A percentile compares a stretch with the other conserved stretches of the same genome.
Evolutionary conservation across 495 filamentous ascomycete species (phyloP).

Genomic region (Filosporella fistucella): DNA sequence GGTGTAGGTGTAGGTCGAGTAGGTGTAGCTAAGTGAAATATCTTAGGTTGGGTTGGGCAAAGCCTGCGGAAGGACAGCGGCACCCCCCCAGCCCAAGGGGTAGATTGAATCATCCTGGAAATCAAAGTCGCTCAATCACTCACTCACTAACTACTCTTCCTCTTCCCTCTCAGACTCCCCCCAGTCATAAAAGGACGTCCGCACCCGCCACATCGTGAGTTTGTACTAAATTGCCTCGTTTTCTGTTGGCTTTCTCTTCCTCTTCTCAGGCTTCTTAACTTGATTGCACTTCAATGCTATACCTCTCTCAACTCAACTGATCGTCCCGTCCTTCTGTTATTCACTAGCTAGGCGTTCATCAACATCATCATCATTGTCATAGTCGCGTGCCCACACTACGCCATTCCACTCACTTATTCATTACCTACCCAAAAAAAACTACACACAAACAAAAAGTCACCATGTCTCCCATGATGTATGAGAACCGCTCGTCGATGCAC

Average conservation of each 20-base stretch:
- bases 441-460: neutral
- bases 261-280: neutral
- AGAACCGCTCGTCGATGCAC: constrained; percentile 13
- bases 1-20: no score
- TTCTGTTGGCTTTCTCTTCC: constrained; percentile 5
- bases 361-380: no score
- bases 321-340: neutral
- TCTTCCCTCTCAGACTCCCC: neutral
- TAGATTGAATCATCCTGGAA: no score
- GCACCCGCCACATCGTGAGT: constrained; percentile 20
- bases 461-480: constrained; percentile 18
- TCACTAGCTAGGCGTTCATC: neutral
- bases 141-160: neutral
- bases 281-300: neutral
- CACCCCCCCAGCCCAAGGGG: no score
- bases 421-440: neutral
- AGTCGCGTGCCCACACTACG: constrained; percentile 4
- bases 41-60: neutral
- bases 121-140: neutral
- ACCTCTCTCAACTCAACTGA: neutral
- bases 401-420: neutral
- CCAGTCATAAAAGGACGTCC: constrained; percentile 10
- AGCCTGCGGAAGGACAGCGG: neutral
- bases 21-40: neutral
- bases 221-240: constrained; percentile 21